Evolutionary conservation across 179 eudicot species (phyloP).

Genomic region (Actinidia arguta): DNA sequence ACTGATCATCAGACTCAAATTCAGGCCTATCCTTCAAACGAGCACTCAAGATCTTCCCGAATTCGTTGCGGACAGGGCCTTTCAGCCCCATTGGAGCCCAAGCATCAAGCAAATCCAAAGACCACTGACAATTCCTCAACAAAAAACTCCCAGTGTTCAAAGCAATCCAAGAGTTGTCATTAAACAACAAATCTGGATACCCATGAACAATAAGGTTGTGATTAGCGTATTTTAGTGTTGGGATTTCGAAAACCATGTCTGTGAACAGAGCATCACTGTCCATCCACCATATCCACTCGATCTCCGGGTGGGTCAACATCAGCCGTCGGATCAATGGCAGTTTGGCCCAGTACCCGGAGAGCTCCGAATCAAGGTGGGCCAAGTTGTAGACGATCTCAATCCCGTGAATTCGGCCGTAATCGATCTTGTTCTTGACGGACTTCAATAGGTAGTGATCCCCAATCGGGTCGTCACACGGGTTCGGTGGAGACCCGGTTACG

Average conservation of each 20-base stretch:
- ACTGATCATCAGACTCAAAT: constrained; percentile 91
- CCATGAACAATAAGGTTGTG: constrained; percentile 78
- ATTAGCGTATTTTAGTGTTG: constrained; percentile 47
- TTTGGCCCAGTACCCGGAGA: constrained; percentile 88
- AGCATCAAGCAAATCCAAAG: constrained; percentile 76
- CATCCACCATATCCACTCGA: constrained; percentile 98
- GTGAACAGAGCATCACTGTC: constrained; percentile 94
- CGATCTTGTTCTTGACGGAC: constrained; percentile 81
- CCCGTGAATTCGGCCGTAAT: constrained; percentile 83
- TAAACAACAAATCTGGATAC: constrained; percentile 66
- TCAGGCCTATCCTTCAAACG: constrained; percentile 77
- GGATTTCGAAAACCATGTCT: constrained; percentile 82
- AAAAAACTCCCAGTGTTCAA: constrained; percentile 86
- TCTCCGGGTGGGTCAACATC: constrained; percentile 88
- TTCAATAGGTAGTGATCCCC: constrained; percentile 89
- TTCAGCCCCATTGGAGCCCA: constrained; percentile 97
- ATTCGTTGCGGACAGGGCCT: constrained; percentile 74
- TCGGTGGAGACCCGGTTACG: constrained; percentile 81
- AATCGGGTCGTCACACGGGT: constrained; percentile 79
- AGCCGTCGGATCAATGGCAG: constrained; percentile 71
- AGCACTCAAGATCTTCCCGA: constrained; percentile 77
- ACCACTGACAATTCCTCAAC: constrained; percentile 84
- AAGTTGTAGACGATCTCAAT: constrained; percentile 83
- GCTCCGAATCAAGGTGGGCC: constrained; percentile 79
- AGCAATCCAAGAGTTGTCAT: constrained; percentile 84